Conservation (phyloP, 306 rosid species). For the Pueraria montana region DNA sequence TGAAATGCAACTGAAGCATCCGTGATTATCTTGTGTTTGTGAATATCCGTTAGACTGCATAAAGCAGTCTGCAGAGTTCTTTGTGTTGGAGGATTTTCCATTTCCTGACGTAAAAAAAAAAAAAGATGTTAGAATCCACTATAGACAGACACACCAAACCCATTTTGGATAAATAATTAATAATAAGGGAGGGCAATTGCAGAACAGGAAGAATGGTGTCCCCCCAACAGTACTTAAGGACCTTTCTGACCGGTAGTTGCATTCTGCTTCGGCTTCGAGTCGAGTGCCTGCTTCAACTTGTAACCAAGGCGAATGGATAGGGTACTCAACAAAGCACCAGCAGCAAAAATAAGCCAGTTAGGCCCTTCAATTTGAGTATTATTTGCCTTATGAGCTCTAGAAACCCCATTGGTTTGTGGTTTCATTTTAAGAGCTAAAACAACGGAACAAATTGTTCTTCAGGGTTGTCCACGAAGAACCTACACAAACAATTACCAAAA, state of each 20-base stretch:
- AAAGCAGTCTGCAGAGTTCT: slow-evolving; percentile 64
- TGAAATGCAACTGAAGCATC: slow-evolving; percentile 73
- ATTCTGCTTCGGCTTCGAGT: slow-evolving; percentile 71
- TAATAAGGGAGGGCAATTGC: not conserved
- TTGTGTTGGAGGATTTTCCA: slow-evolving; percentile 63
- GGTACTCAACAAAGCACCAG: slow-evolving; percentile 88
- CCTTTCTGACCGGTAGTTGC: slow-evolving; percentile 55
- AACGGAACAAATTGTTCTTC: slow-evolving; percentile 43
- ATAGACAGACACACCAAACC: slow-evolving; percentile 14
- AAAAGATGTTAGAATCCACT: slow-evolving; percentile 36
- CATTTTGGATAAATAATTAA: not conserved
- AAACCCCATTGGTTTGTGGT: slow-evolving; percentile 61
- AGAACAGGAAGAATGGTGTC: slow-evolving; percentile 16
- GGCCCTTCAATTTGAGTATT: slow-evolving; percentile 69
- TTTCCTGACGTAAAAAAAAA: slow-evolving; percentile 59
- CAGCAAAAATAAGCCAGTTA: slow-evolving; percentile 91
- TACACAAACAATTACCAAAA: slow-evolving; percentile 48
- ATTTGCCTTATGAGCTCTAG: slow-evolving; percentile 68
- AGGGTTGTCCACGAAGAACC: slow-evolving; percentile 59
- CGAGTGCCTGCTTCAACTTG: slow-evolving; percentile 89
- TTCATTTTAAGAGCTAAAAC: slow-evolving; percentile 70
- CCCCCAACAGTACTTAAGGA: slow-evolving; percentile 18
- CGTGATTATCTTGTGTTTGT: slow-evolving; percentile 66
- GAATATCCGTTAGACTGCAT: slow-evolving; percentile 71
- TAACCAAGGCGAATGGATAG: slow-evolving; percentile 85